Evolutionary conservation across 2,329 filamentous ascomycete genomes (phyloP).

Genomic region (Beauveria rudraprayagi): DNA sequence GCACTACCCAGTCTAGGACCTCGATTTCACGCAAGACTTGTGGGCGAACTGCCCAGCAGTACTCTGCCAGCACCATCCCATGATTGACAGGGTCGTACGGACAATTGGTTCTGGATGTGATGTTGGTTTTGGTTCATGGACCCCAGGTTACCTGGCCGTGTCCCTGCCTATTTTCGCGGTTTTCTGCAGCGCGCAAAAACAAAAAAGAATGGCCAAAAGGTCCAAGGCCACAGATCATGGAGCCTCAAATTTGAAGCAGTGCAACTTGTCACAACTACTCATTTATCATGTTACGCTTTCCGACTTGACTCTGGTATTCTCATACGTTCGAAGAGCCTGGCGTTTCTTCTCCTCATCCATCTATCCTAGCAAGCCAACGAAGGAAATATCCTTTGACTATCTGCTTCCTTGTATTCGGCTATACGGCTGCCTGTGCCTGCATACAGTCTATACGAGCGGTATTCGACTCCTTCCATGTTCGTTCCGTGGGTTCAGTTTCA

Average conservation of each 20-base stretch:
- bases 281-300: constrained; percentile 52
- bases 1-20: no score
- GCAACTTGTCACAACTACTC: constrained; percentile 23
- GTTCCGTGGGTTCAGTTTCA: constrained; percentile 26
- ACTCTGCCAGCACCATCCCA: constrained; percentile 14
- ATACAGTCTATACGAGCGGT: constrained; percentile 32
- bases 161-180: constrained; percentile 48
- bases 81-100: constrained; percentile 42
- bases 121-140: constrained; percentile 52
- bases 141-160: constrained; percentile 53
- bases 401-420: constrained; percentile 31
- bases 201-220: not conserved
- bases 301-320: constrained; percentile 52
- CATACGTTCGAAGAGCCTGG: constrained; percentile 52
- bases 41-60: no score
- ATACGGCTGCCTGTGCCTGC: constrained; percentile 27
- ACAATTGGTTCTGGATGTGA: constrained; percentile 54
- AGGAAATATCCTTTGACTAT: constrained; percentile 35
- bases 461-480: constrained; percentile 30
- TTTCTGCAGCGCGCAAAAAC: constrained; percentile 29
- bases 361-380: constrained; percentile 29
- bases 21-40: no score
- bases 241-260: no score
- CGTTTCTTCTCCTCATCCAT: constrained; percentile 58
- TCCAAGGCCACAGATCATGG: no score